Base-by-base conservation (phyloP, 31 red algal species). In the Endocladia muricata region DNA sequence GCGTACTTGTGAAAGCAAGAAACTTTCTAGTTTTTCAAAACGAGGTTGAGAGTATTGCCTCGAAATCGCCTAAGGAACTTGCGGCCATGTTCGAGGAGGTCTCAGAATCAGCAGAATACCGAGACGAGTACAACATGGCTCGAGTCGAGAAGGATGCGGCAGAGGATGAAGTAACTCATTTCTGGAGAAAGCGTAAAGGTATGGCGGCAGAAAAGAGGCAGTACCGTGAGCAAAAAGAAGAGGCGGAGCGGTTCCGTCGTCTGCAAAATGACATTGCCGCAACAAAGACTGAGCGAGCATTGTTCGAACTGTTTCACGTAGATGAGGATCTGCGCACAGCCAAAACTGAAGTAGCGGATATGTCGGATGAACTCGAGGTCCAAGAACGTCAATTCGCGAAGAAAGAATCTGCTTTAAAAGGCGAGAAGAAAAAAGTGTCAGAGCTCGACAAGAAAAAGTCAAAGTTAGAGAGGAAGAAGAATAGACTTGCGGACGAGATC, bases 1-100 rank as follows among this genome's bases (percentile, higher is more conserved):
- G 86, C 25, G 78, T 98, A 31, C 44, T 89, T 7, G 89, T 89
- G 19, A 82, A 85, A 41, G 88, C 92, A 15, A 74, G 86, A 32
- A 98, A 91, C 79, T 98, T 98, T 67, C 63, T 98, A 17, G 92
- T 98, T 1, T 98, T 98, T 39, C 96, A 98, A 37, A 94, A 94
- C 55, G 88, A 97, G 69, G 91, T 94, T 29, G 96, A 91, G 65
- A 69, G 82, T 15, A 85, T 98, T 73, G 90, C 91, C 8, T 87
- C 70, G 30, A 94, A 94, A 47, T 83, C 79, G 1, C 87, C 91
- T 1, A 88, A 89, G 60, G 84, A 88, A 31, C 70, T 97, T 8
- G 64, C 94, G 0, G 71, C 65, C 19, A 83, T 99, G 77, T 98
- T 98, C 70, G 96, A 98, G 66, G 91, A 98, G 56, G 68, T 92